These are phyloP conservation scores for Diplosphaera chodatii DNA, from an alignment of 139 green algal genomes.

Conservation along the genomic window DNA sequence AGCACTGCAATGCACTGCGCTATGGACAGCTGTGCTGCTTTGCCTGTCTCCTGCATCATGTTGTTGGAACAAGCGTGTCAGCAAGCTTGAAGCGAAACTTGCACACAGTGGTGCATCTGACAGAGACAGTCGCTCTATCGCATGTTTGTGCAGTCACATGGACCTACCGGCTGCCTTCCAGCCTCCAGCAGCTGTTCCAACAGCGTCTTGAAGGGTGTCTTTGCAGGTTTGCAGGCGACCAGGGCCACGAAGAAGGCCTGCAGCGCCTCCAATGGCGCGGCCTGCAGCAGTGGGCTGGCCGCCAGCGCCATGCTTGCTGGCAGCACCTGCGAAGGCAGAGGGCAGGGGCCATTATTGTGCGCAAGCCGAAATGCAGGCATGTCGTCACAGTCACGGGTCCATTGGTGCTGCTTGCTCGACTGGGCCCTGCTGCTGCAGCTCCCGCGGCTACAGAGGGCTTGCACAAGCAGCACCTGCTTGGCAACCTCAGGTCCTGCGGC, in stretches of 20 bases:
- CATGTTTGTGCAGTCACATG: too few relatives aligned
- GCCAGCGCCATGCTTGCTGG: constrained; percentile 61
- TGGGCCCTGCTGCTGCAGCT: too few relatives aligned
- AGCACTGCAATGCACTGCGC: constrained; percentile 78
- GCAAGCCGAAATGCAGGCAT: too few relatives aligned
- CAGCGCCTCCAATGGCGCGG: constrained; percentile 52
- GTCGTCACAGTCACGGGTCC: too few relatives aligned
- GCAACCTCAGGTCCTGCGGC: constrained; percentile 15
- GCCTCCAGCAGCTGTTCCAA: constrained; percentile 47
- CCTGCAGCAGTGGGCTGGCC: constrained; percentile 72
- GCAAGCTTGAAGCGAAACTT: too few relatives aligned
- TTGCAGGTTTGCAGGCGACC: constrained; percentile 19
- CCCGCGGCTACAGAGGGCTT: too few relatives aligned
- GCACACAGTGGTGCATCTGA: too few relatives aligned
- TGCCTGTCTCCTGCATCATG: constrained; percentile 13
- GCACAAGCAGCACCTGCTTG: constrained; percentile 10
- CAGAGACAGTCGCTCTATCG: too few relatives aligned
- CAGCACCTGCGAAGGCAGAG: constrained; percentile 17
- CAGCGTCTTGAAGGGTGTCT: constrained; percentile 46
- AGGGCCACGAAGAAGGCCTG: constrained; percentile 68
- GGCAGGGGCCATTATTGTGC: too few relatives aligned
- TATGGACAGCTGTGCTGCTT: constrained; percentile 43
- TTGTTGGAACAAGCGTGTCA: too few relatives aligned
- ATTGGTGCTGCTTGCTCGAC: too few relatives aligned
- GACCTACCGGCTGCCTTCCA: constrained; percentile 16